Percentiles rank a stretch among this genome's conserved stretches.
phyloP scores from a whole-genome alignment of 83 land plant species.

The Picea engelmannii region DNA sequence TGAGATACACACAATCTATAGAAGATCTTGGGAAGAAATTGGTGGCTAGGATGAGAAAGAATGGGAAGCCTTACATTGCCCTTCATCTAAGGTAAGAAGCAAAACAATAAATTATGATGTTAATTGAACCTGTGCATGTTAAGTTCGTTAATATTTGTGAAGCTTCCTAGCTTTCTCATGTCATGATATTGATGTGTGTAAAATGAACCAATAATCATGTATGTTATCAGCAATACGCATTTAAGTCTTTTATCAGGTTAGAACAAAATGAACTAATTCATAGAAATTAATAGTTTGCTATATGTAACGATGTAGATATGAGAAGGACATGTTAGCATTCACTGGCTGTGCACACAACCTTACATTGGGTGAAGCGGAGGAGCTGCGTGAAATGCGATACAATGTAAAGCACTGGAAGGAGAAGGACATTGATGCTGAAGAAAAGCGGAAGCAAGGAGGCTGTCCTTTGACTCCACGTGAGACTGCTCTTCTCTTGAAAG shows the following conservation, averaged over 20 bases:
- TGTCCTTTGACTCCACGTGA: conserved; percentile 88
- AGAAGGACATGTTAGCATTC: conserved; percentile 94
- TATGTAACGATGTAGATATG: conserved; percentile 51
- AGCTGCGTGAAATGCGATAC: conserved; percentile 60
- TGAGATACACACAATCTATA: conserved; percentile 45
- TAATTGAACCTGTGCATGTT: neutral
- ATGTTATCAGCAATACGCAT: neutral
- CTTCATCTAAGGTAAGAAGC: conserved; percentile 73
- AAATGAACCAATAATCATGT: neutral
- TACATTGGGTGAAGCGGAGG: conserved; percentile 50
- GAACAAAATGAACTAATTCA: neutral
- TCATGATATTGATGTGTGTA: neutral
- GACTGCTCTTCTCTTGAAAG: conserved; percentile 72
- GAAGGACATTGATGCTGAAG: conserved; percentile 62
- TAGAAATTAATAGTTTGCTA: neutral
- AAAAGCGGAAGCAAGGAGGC: conserved; percentile 46
- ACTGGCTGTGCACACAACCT: conserved; percentile 83
- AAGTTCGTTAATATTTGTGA: conserved; percentile 9
- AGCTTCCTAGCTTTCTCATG: neutral
- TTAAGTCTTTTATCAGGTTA: neutral
- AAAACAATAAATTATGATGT: neutral
- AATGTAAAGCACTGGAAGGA: conserved; percentile 74
- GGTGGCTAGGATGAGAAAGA: conserved; percentile 48
- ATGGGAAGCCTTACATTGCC: conserved; percentile 61
- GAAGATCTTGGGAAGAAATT: conserved; percentile 58